Evolutionary conservation across 1,284 basidiomycete genomes (phyloP), one percentile per base, ranked within the genome.

Genomic region (Microbotryum scabiosae): DNA sequence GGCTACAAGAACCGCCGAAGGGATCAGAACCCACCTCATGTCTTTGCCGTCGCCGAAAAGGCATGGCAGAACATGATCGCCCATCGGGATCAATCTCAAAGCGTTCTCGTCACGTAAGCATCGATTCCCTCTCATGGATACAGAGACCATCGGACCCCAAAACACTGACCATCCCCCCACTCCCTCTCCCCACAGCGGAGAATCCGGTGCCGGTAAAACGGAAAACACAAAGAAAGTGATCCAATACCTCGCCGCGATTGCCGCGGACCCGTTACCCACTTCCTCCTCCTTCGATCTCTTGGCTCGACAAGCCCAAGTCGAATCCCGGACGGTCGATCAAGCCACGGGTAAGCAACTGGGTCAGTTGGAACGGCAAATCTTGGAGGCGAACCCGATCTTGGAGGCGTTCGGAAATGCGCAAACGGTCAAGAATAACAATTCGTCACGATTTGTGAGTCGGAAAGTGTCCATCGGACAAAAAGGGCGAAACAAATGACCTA

Each of bases 181-280:
- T 41, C 23, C 18, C 30, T 30, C 18, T 55, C 36, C 14, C 51
- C 44, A 16, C 71, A 94, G 90, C 5, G 96, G 96, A 59, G 96
- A 98, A 80, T 98, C 96, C 4, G 96, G 96, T 48, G 96, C 96
- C 2, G 96, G 96, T 51, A 99, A 98, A 81, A 99, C 96, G 1
- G 96, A 98, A 75, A 98, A 94, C 77, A 99, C 96, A 18, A 98
- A 99, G 82, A 97, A 97, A 74, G 94, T 98, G 72, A 99, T 99
- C 62, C 96, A 98, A 75, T 99, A 98, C 76, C 85, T 99, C 41
- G 94, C 96, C 1, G 91, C 96, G 12, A 97, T 97, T 68, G 96
- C 96, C 4, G 85, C 88, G 20, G 88, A 91, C 70, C 78, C 73
- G 71, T 71, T 62, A 69, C 80, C 14, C 71, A 78, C 26, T 80